Evolutionary conservation across 768 basidiomycete genomes (phyloP).

Genomic region (Rhodosporidiobolus odoratus): DNA sequence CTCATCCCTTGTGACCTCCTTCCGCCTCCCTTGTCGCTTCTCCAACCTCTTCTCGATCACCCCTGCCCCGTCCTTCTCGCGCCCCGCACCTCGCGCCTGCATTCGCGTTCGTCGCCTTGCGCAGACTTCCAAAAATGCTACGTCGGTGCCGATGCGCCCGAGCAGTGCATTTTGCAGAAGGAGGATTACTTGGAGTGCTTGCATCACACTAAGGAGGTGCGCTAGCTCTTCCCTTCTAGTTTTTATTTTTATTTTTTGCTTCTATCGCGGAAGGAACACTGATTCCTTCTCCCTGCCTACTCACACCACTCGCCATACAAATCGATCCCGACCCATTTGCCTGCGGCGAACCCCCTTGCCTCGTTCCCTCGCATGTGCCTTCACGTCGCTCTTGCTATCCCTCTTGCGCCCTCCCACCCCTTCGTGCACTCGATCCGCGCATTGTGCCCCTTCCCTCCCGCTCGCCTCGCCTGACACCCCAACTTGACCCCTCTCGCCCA

Average conservation of each 20-base stretch:
- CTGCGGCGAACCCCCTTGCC: neutral
- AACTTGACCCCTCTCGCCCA: neutral
- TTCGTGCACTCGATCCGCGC: neutral
- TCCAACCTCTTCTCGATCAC: neutral
- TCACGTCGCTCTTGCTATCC: too few species aligned
- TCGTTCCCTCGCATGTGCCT: too few species aligned
- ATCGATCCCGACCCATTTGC: neutral
- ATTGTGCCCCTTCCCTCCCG: constrained; percentile 1
- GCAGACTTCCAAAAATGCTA: constrained; percentile 61
- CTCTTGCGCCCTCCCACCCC: too few species aligned
- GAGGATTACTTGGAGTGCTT: constrained; percentile 90
- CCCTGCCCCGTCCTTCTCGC: neutral
- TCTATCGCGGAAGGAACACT: neutral
- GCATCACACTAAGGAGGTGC: constrained; percentile 80
- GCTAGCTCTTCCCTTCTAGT: constrained; percentile 36
- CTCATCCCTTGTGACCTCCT: too few species aligned
- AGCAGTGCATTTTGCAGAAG: constrained; percentile 62
- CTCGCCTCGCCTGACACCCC: neutral
- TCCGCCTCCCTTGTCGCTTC: neutral
- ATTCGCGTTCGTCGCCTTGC: neutral
- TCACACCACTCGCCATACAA: neutral
- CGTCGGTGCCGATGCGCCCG: constrained; percentile 67
- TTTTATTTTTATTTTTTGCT: neutral
- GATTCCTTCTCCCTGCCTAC: neutral
- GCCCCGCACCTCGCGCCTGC: neutral